Evolutionary conservation across 352 stramenopile genomes (phyloP).

Genomic region (Globisporangium nodosum): DNA sequence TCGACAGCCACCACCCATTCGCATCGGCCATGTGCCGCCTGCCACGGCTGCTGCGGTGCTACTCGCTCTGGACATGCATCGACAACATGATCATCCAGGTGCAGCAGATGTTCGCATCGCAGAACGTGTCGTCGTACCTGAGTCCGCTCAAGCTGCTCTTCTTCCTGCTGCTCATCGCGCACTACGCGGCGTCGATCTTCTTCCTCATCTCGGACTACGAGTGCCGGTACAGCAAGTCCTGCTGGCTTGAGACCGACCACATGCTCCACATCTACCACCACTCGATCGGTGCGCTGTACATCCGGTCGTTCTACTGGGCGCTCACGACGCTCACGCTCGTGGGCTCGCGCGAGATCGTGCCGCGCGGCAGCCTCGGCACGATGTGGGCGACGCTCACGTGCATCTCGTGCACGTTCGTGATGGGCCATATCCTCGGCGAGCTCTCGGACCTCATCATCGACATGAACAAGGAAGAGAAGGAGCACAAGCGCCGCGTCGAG

Average conservation of each 20-base stretch:
- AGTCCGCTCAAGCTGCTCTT: conserved; percentile 66
- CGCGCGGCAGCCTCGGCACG: conserved; percentile 31
- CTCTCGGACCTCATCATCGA: conserved; percentile 72
- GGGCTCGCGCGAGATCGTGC: conserved; percentile 51
- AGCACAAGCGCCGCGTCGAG: conserved; percentile 63
- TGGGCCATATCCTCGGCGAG: conserved; percentile 68
- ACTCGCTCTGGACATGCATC: conserved; percentile 48
- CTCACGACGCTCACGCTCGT: conserved; percentile 60
- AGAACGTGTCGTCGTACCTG: conserved; percentile 64
- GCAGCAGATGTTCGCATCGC: conserved; percentile 58
- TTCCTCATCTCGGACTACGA: conserved; percentile 63
- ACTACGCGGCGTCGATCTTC: conserved; percentile 66
- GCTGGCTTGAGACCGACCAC: conserved; percentile 58
- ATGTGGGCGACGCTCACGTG: conserved; percentile 55
- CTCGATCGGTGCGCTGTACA: conserved; percentile 42
- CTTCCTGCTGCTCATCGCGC: conserved; percentile 51
- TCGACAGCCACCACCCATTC: conserved; percentile 16
- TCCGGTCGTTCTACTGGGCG: conserved; percentile 69
- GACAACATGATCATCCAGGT: conserved; percentile 65
- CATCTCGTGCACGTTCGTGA: conserved; percentile 66
- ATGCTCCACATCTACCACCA: conserved; percentile 58
- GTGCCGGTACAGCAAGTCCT: conserved; percentile 28
- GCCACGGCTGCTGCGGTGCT: conserved; percentile 44
- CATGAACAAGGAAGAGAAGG: conserved; percentile 63
- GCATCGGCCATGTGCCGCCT: conserved; percentile 38